These are phyloP conservation scores for Tricholoma bakamatsutake DNA, from an alignment of 768 basidiomycete genomes.

Conservation along the genomic window DNA sequence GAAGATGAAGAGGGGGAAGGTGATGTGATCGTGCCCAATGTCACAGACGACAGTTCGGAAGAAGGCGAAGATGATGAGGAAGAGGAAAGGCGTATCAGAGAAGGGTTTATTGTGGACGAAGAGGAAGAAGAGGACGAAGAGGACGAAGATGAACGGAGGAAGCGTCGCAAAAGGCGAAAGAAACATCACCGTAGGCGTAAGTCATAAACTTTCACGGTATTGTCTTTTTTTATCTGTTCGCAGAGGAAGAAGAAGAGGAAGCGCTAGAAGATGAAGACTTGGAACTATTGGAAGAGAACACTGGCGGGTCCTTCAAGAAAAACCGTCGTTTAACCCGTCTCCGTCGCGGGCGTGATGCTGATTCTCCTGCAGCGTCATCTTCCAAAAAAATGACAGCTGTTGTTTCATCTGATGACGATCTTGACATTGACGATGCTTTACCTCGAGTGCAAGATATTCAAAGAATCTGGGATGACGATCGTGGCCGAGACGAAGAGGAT, in stretches of 20 bases:
- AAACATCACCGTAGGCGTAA: constrained; percentile 54
- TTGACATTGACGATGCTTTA: constrained; percentile 48
- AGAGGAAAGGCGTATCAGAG: constrained; percentile 70
- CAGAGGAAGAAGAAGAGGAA: constrained; percentile 50
- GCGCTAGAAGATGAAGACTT: constrained; percentile 91
- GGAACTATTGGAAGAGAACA: constrained; percentile 84
- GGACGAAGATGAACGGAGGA: constrained; percentile 51
- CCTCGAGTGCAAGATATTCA: constrained; percentile 59
- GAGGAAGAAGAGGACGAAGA: constrained; percentile 85
- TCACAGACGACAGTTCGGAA: constrained; percentile 80
- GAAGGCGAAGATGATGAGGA: constrained; percentile 91
- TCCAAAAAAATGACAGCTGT: constrained; percentile 54
- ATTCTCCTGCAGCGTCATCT: constrained; percentile 58
- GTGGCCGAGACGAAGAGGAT: constrained; percentile 59
- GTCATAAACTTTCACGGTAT: constrained; percentile 11
- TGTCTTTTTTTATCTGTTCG: constrained; percentile 7
- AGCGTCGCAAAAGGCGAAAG: constrained; percentile 62
- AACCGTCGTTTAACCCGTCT: constrained; percentile 60
- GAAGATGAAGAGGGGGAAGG: constrained; percentile 54
- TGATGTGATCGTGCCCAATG: constrained; percentile 47
- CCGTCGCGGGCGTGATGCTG: constrained; percentile 69
- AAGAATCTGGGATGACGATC: constrained; percentile 83
- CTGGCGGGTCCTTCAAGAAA: constrained; percentile 72
- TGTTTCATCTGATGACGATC: constrained; percentile 76
- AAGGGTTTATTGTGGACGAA: constrained; percentile 91